Conservation (phyloP, 2,329 filamentous ascomycete species). For the Clonostachys rosea region DNA sequence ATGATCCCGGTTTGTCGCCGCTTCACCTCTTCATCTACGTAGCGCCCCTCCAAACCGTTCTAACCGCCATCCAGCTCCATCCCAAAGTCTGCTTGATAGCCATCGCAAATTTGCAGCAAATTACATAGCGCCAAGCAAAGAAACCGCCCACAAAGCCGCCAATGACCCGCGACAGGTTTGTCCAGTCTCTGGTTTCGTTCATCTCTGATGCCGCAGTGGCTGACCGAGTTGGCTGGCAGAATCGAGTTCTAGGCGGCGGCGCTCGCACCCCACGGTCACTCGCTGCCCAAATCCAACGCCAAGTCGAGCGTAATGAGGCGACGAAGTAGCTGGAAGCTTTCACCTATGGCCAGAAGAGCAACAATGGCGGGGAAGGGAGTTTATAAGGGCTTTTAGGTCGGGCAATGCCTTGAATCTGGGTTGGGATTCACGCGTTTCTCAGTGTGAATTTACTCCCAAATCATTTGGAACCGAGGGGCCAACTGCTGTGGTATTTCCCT, state of each 20-base stretch:
- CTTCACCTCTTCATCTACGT: too few species aligned
- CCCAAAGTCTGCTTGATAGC: slow-evolving; percentile 3
- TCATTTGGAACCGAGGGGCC: too few species aligned
- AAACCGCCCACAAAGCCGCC: slow-evolving; percentile 1
- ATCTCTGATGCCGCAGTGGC: neutral
- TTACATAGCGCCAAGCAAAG: neutral
- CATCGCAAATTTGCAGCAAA: slow-evolving; percentile 2
- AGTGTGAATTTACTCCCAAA: too few species aligned
- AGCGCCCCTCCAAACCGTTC: too few species aligned
- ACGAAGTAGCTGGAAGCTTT: neutral
- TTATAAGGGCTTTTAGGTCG: too few species aligned
- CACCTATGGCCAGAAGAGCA: too few species aligned
- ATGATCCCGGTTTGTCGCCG: neutral
- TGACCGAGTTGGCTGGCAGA: neutral
- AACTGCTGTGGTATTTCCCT: too few species aligned
- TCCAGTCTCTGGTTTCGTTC: neutral
- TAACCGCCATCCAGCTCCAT: neutral
- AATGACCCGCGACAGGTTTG: slow-evolving; percentile 1
- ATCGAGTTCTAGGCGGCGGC: slow-evolving; percentile 1
- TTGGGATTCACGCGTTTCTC: too few species aligned
- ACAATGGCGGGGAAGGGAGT: too few species aligned
- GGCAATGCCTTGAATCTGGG: too few species aligned
- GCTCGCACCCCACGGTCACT: neutral
- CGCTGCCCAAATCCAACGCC: slow-evolving; percentile 1
- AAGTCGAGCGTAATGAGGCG: slow-evolving; percentile 3